Evolutionary conservation across 306 rosid genomes (phyloP).

Genomic region (Casuarina cunninghamiana): DNA sequence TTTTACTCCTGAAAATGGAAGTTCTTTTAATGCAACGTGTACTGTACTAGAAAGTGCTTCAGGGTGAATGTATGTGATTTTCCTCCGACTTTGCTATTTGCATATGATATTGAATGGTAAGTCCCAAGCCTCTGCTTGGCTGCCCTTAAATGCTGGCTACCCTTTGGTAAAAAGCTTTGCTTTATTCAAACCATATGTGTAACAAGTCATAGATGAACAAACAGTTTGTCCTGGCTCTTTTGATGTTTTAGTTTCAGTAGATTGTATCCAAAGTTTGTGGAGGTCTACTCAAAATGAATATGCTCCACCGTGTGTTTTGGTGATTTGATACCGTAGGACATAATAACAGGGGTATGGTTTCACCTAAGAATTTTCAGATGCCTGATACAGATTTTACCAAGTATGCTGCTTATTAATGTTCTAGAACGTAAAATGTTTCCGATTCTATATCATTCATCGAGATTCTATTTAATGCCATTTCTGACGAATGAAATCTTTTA

Average conservation of each 20-base stretch:
- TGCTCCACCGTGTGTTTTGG: too few relatives aligned
- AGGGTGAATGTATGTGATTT: neutral
- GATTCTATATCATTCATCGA: constrained; percentile 1
- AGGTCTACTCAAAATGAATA: neutral
- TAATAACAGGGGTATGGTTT: too few relatives aligned
- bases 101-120: neutral
- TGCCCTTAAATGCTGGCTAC: neutral
- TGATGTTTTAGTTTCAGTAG: neutral
- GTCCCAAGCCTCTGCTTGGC: neutral
- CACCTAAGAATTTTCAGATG: too few relatives aligned
- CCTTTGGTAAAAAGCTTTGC: neutral
- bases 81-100: neutral
- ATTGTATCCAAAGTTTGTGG: neutral
- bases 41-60: neutral
- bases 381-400: too few relatives aligned
- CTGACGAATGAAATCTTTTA: constrained; percentile 24
- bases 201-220: neutral
- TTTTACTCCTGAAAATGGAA: neutral
- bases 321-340: too few relatives aligned
- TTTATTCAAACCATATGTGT: neutral
- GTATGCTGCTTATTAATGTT: neutral
- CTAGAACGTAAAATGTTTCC: neutral
- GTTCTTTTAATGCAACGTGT: neutral
- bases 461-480: constrained; percentile 13
- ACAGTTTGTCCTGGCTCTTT: neutral